Evolutionary conservation across 306 rosid species (phyloP), one percentile per base, ranked within the genome.

Genomic region (Ziziphus jujuba): DNA sequence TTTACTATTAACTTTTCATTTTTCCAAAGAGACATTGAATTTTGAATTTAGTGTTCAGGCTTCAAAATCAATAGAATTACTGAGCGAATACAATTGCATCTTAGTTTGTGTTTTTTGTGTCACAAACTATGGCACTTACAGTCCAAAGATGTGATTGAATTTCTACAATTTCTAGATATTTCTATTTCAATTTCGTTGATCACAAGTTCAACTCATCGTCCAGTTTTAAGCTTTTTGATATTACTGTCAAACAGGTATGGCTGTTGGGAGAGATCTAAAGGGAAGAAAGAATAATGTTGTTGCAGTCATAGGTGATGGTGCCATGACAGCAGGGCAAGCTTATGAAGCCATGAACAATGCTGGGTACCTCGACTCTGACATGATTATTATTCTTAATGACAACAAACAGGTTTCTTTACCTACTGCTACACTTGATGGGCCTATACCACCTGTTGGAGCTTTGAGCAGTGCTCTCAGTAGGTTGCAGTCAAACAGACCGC

Each of bases 331-430:
- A 7, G 97, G 99, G 24, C 99, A 95, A 80, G 99, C 99, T 59
- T 95, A 95, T 79, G 97, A 95, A 82, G 99, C 99, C 75, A 88
- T 95, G 99, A 95, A 95, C 82, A 95, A 95, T 52, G 99, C 97
- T 0, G 99, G 97, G 59, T 95, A 95, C 75, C 90, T 90, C 0
- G 99, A 95, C 77, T 90, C 99, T 3, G 97, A 95, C 58, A 95
- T 95, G 99, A 95, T 95, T 74, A 95, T 95, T 56, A 90, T 95
- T 60, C 95, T 95, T n/a, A 95, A 95, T 49, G 97, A 95, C 80
- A 95, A 95, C 72, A 95, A 85, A 72, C 99, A 95, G 61, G 99
- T 95, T 59, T 95, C 99, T 2, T 47, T 95, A 65, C 99, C 99
- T 23, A 95, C 99, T 51, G 97, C 97, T 35, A 87, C 78, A 62